Evolutionary conservation across 139 green algal genomes (phyloP).

Genomic region (Trebouxia sp.): DNA sequence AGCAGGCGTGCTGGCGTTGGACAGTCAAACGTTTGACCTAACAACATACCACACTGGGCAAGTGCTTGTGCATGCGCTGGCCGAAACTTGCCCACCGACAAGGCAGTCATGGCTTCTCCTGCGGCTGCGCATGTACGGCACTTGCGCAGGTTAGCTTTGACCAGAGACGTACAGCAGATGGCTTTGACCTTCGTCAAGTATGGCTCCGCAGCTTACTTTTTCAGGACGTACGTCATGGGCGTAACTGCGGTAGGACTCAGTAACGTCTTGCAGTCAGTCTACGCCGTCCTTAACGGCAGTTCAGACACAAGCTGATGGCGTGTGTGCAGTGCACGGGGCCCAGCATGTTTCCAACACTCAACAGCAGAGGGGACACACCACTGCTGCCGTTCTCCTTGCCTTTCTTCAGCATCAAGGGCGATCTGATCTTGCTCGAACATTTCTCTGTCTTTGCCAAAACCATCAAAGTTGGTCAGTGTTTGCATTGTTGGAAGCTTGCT

Average conservation of each 20-base stretch:
- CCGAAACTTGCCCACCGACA: too few species aligned
- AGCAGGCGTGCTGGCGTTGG: too few species aligned
- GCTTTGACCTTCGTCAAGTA: not conserved
- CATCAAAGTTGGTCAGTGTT: slow-evolving; percentile 46
- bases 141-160: not conserved
- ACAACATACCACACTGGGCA: too few species aligned
- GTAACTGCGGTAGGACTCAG: slow-evolving; percentile 45
- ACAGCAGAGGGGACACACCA: slow-evolving; percentile 61
- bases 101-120: not conserved
- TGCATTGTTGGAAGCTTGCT: too few species aligned
- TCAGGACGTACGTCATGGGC: slow-evolving; percentile 57
- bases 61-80: too few species aligned
- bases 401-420: slow-evolving; percentile 75
- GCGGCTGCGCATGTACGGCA: not conserved
- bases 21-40: too few species aligned
- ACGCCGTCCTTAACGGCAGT: not conserved
- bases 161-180: slow-evolving; percentile 10
- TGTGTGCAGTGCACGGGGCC: slow-evolving; percentile 69
- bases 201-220: slow-evolving; percentile 37
- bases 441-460: slow-evolving; percentile 36
- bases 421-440: slow-evolving; percentile 75
- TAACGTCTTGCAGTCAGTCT: not conserved
- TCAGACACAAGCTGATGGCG: not conserved
- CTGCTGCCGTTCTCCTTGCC: slow-evolving; percentile 50
- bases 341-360: slow-evolving; percentile 85